Conservation (phyloP, 805 yeast species). For the Clavispora santaluciae region DNA sequence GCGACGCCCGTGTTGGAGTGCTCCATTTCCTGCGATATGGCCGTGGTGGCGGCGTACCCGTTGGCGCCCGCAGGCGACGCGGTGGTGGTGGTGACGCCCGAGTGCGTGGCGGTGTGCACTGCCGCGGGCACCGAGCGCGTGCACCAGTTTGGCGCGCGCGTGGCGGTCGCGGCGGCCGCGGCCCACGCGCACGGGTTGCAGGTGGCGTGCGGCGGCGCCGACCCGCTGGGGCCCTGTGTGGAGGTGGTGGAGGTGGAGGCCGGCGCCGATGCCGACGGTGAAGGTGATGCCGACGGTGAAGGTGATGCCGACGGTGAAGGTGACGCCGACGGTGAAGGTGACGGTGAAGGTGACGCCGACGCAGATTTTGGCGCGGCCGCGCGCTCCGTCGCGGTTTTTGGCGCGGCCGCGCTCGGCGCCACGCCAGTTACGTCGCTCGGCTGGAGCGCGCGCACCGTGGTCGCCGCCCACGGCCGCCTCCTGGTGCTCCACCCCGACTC, state of each 20-base stretch:
- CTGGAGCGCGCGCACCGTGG: conserved; percentile 1
- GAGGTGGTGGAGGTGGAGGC: background rate
- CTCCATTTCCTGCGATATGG: background rate
- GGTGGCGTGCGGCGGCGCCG: background rate
- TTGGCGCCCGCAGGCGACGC: background rate
- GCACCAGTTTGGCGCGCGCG: background rate
- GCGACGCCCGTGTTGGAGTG: background rate
- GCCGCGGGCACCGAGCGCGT: background rate
- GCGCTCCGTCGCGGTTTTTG: background rate
- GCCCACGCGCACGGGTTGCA: background rate
- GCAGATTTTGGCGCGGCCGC: background rate
- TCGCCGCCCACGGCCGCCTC: background rate
- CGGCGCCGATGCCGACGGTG: background rate
- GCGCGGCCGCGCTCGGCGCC: background rate
- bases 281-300: background rate
- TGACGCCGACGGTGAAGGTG: background rate
- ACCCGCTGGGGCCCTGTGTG: background rate
- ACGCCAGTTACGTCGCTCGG: background rate
- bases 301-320: background rate
- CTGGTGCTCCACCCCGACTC: background rate
- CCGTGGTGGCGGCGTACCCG: background rate
- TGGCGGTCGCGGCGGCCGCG: background rate
- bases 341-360: background rate
- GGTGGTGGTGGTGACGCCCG: background rate
- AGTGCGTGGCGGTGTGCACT: background rate